Conservation (phyloP, 345 rosid species). For the Euphorbia peplus region DNA sequence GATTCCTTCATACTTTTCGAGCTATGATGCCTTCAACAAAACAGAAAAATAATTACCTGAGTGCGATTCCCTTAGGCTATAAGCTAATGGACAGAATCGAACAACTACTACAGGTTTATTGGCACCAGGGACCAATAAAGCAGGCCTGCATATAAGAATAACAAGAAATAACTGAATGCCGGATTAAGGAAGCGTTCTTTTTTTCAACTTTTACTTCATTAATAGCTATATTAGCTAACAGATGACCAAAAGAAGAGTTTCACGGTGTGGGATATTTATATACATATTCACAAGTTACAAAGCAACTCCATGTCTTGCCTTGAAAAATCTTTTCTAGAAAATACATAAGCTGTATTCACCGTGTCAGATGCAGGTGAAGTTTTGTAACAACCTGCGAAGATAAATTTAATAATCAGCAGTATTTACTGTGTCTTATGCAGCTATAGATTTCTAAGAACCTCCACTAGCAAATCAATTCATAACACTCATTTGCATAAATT, state of each 20-base stretch:
- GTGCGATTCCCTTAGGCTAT: constrained; percentile 51
- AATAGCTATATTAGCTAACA: not conserved
- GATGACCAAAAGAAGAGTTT: constrained; percentile 4
- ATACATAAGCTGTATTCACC: constrained; percentile 68
- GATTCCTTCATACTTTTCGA: not conserved
- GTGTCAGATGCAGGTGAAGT: constrained; percentile 54
- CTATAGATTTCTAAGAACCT: constrained; percentile 71
- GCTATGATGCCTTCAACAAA: not conserved
- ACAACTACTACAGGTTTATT: constrained; percentile 88
- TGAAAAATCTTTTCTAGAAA: constrained; percentile 88
- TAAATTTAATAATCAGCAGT: constrained; percentile 7
- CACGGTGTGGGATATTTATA: not conserved
- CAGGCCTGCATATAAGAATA: constrained; percentile 55
- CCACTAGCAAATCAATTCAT: constrained; percentile 19
- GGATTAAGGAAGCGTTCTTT: not conserved
- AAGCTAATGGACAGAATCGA: constrained; percentile 79
- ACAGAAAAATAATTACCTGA: constrained; percentile 44
- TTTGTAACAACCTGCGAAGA: constrained; percentile 69
- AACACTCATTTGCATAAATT: not conserved
- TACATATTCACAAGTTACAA: not conserved
- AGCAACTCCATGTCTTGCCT: constrained; percentile 45
- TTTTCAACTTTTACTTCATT: not conserved
- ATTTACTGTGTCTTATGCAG: constrained; percentile 39
- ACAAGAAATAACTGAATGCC: not conserved
- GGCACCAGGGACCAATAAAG: constrained; percentile 81